Evolutionary conservation across 139 green algal genomes (phyloP), one percentile per base, ranked within the genome.

Genomic region (Coelastrella sp.): DNA sequence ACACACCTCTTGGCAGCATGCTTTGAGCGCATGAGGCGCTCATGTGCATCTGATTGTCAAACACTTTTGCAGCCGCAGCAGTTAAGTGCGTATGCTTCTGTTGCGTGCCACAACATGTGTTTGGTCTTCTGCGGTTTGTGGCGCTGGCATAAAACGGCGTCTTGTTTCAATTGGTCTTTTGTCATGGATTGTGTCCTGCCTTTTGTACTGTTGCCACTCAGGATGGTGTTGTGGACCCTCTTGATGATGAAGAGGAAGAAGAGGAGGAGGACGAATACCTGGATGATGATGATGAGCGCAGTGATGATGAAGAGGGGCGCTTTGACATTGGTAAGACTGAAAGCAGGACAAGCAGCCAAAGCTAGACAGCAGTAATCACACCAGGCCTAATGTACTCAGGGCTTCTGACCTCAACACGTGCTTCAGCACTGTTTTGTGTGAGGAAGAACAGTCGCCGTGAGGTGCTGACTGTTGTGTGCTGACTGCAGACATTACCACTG

Each of bases 201-300:
- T 81, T 17, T 49, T 84, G 27, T 68, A 25, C n/a, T 66, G 12
- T 35, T 81, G 20, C 9, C 10, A 27, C 72, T 27, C 84, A 88
- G 84, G 84, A 88, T 58, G 84, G 84, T 60, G 84, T 88, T 56
- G 68, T 88, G 14, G 82, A 87, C 84, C 58, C 68, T 10, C 27
- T 88, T 27, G 82, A 76, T 72, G 80, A 78, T 61, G 82, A 87
- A 24, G 84, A 88, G 8, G 76, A 91, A 7, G 89, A 84, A 20
- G 88, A 92, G 24, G 92, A 87, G 35, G 92, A 91, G 20, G 87
- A 91, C 7, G 92, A 93, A 4, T 89, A 83, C 60, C 73, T 80
- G 24, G 82, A 86, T 24, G 92, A 91, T 17, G 92, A 90, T 90
- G 68, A 76, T 24, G 68, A 76, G 8, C 68, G 24, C 17, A 76